Conservation (phyloP, 2,329 filamentous ascomycete genomes). For the Ascochyta pisi region DNA sequence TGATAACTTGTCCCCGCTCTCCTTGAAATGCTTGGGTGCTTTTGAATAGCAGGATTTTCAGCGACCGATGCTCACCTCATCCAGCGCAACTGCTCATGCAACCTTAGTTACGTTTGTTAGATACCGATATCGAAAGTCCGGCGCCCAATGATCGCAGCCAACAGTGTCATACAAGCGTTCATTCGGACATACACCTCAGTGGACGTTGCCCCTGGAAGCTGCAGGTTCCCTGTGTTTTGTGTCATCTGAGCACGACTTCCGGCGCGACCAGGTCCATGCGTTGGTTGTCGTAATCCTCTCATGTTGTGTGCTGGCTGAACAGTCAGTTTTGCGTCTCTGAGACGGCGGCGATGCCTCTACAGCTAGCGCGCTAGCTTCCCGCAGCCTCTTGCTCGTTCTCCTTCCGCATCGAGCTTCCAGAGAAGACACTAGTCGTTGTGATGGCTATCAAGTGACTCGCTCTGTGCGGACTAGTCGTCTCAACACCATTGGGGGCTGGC, state of each 20-base stretch:
- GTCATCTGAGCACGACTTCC: conserved; percentile 42
- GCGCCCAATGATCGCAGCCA: conserved; percentile 29
- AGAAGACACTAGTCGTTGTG: not conserved
- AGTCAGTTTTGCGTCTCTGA: conserved; percentile 17
- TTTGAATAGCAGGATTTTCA: conserved; percentile 10
- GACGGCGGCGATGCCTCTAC: conserved; percentile 13
- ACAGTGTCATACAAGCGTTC: conserved; percentile 5
- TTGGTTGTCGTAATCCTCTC: conserved; percentile 35
- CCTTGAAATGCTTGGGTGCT: conserved; percentile 21
- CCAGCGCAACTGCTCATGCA: conserved; percentile 17
- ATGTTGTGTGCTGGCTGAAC: conserved; percentile 20
- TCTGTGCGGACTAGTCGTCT: not conserved
- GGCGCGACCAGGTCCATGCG: conserved; percentile 27
- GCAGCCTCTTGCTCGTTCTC: not conserved
- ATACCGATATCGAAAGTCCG: conserved; percentile 11
- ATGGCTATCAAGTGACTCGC: conserved; percentile 5
- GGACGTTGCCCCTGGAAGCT: conserved; percentile 35
- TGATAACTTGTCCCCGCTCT: conserved; percentile 24
- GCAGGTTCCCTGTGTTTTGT: conserved; percentile 43
- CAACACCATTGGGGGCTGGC: conserved; percentile 2
- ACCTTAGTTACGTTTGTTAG: conserved; percentile 28
- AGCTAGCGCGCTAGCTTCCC: conserved; percentile 16
- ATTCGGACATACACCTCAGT: not conserved
- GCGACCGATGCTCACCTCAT: conserved; percentile 22
- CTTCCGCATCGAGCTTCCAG: conserved; percentile 7